Evolutionary conservation across 148 eudicot genomes (phyloP), one percentile per base, ranked within the genome.

Genomic region (Limonium bicolor): DNA sequence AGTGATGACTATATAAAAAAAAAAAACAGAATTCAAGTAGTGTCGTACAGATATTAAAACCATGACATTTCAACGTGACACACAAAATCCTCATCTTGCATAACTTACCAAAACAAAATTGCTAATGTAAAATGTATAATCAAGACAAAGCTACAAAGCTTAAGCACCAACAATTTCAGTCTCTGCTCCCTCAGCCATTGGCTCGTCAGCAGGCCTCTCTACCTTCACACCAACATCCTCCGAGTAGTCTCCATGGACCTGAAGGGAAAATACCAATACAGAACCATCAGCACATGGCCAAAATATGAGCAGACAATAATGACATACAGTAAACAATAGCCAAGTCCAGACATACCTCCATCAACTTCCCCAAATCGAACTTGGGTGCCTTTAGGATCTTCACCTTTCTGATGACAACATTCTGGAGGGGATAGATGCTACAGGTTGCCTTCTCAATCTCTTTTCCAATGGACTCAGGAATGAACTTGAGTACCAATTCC

Each of bases 371-470:
- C 46, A 85, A 74, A 38, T 85, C 95, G 46, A 85, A 85, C 51
- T 85, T 85, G 46, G 95, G 95, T 27, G 95, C 72, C 54, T 85
- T 85, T 33, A 85, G 40, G 74, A 85, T 80, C 72, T 85, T 85
- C 15, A 80, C 90, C 55, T 85, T 85, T 46, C 95, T 65, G 45
- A 85, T 74, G 53, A 48, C 80, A 23, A 80, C 95, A 36, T 85
- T 76, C 69, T 80, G 95, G 6, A 85, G 75, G 2, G 95, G 95
- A 54, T 68, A 85, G 44, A 85, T 80, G 59, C 86, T 63, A 5
- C 73, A 63, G 19, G 95, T 84, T 1, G 85, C 85, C 67, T 80
- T 84, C 64, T 84, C 95, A 41, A 85, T 80, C 50, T 85, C 95
- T 49, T 69, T 77, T 2, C 95, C 95, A 55, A 85, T 85, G 0